phyloP scores from a whole-genome alignment of 805 yeast species.

The Spathaspora sp. region DNA sequence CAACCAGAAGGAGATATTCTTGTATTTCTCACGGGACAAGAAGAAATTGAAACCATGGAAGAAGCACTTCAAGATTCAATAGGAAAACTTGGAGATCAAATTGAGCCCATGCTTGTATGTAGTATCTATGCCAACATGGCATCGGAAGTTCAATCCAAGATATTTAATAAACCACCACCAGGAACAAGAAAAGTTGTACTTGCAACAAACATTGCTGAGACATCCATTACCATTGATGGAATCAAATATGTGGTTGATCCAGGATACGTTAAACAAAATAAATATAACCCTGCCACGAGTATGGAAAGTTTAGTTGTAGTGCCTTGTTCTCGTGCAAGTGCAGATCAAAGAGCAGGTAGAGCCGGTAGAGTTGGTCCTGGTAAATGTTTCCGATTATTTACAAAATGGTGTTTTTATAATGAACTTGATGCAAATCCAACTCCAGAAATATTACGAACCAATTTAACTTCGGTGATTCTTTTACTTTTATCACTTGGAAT shows the following conservation, averaged over 20 bases:
- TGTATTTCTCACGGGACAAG: slow-evolving; percentile 93
- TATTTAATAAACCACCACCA: slow-evolving; percentile 84
- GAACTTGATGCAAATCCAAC: slow-evolving; percentile 78
- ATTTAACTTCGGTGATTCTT: slow-evolving; percentile 71
- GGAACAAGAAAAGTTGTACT: slow-evolving; percentile 80
- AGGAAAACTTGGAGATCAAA: slow-evolving; percentile 54
- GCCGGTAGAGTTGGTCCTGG: slow-evolving; percentile 49
- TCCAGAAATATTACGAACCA: slow-evolving; percentile 90
- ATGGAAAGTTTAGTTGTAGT: slow-evolving; percentile 46
- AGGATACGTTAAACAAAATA: slow-evolving; percentile 44
- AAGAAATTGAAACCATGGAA: slow-evolving; percentile 83
- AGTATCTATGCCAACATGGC: slow-evolving; percentile 94
- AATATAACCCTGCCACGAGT: slow-evolving; percentile 37
- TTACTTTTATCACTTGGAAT: slow-evolving; percentile 81
- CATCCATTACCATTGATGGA: slow-evolving; percentile 45
- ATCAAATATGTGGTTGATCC: slow-evolving; percentile 41
- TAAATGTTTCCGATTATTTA: slow-evolving; percentile 69
- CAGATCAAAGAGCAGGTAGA: slow-evolving; percentile 46
- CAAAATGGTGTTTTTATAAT: slow-evolving; percentile 74
- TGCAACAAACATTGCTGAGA: slow-evolving; percentile 85
- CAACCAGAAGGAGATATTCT: slow-evolving; percentile 79
- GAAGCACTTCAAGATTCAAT: slow-evolving; percentile 68
- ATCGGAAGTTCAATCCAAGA: slow-evolving; percentile 71
- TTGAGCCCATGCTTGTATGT: slow-evolving; percentile 64
- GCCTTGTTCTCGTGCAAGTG: slow-evolving; percentile 44